These are phyloP conservation scores for Coffea canephora DNA, from an alignment of 257 asterid genomes.

Conservation along the genomic window DNA sequence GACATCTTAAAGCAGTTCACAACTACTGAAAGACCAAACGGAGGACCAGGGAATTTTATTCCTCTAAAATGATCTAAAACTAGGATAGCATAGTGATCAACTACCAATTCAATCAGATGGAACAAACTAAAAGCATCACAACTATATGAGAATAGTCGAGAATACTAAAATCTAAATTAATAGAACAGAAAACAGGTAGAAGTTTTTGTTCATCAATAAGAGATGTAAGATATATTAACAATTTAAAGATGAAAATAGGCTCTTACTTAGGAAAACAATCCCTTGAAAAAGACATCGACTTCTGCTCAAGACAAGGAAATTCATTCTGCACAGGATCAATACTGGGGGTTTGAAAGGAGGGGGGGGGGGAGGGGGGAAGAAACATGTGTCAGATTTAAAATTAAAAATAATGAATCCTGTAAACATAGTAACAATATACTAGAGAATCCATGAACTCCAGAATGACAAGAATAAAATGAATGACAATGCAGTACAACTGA, in stretches of 20 bases:
- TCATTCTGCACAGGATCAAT: slow-evolving; percentile 17
- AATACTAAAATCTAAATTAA: not conserved
- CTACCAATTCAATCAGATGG: not conserved
- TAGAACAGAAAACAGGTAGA: not conserved
- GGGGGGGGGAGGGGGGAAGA: no score
- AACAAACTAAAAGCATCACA: not conserved
- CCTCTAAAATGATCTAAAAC: not conserved
- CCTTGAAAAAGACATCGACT: slow-evolving; percentile 12
- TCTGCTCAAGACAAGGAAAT: slow-evolving; percentile 15
- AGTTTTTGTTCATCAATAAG: not conserved
- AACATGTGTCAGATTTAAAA: not conserved
- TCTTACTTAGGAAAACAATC: slow-evolving; percentile 25
- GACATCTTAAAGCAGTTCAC: slow-evolving; percentile 1
- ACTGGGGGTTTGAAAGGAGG: not conserved
- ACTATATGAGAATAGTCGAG: not conserved
- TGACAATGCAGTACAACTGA: no score
- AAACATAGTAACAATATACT: not conserved
- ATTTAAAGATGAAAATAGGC: not conserved
- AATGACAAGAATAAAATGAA: not conserved
- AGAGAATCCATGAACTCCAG: not conserved
- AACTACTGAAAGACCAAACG: not conserved
- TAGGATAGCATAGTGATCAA: not conserved
- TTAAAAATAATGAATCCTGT: not conserved
- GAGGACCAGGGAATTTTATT: not conserved
- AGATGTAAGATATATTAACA: not conserved